A percentile compares a stretch with the other conserved stretches of the same genome.
Conservation (phyloP, 2,329 filamentous ascomycete genomes). For the Amylocarpus encephaloides region DNA sequence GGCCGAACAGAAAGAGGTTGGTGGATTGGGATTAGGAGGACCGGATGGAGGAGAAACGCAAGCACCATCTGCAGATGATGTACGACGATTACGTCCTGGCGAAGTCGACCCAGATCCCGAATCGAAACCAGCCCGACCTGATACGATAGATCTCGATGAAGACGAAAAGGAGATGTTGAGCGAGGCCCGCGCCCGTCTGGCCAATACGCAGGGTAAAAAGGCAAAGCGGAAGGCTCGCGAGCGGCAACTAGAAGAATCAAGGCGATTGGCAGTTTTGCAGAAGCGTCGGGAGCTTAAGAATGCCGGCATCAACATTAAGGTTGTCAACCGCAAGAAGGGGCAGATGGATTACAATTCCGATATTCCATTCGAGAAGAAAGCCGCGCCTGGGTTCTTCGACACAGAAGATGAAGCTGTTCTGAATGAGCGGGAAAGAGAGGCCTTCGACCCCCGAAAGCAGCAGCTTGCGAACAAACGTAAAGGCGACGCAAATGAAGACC, state of each 20-base stretch:
- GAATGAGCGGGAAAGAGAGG: constrained; percentile 78
- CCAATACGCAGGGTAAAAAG: constrained; percentile 98
- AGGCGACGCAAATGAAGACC: constrained; percentile 78
- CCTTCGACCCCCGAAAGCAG: constrained; percentile 88
- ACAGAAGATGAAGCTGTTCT: constrained; percentile 72
- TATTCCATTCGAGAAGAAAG: constrained; percentile 93
- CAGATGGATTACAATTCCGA: constrained; percentile 99
- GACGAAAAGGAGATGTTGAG: constrained; percentile 99
- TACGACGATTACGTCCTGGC: constrained; percentile 79
- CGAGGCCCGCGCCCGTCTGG: constrained; percentile 89
- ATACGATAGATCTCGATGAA: constrained; percentile 96
- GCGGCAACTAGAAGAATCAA: constrained; percentile 89
- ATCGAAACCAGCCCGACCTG: constrained; percentile 88
- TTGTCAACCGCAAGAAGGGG: constrained; percentile 82
- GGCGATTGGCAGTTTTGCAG: constrained; percentile 81
- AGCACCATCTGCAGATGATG: constrained; percentile 87
- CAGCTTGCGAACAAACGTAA: constrained; percentile 90
- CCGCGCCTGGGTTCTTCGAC: constrained; percentile 86
- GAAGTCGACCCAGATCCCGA: constrained; percentile 97
- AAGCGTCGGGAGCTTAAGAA: constrained; percentile 96
- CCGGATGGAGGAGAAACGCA: constrained; percentile 80
- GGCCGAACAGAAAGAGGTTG: constrained; percentile 80
- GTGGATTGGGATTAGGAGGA: constrained; percentile 74
- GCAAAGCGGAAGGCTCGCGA: constrained; percentile 96
- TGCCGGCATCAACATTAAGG: constrained; percentile 96